Evolutionary conservation across 2,329 filamentous ascomycete genomes (phyloP), one percentile per base, ranked within the genome.

Genomic region (Coleophoma cylindrospora): DNA sequence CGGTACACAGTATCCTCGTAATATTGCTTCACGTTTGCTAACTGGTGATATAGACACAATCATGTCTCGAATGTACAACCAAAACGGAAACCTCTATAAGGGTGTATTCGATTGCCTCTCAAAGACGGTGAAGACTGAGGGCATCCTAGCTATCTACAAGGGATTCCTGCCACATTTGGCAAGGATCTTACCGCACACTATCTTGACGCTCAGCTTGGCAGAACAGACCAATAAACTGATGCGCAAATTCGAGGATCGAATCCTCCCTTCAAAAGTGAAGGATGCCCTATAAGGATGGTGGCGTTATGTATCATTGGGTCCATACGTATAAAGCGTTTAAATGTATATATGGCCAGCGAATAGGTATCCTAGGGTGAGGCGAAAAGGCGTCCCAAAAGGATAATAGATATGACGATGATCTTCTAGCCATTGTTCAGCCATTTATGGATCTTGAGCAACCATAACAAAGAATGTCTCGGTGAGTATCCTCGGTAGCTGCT

Each of bases 31-130:
- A 34, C 50, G 5, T 50, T 49, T 41, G 33, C 50, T 57, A 44
- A 61, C 49, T 45, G 27, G 19, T 17, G 21, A 40, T 22, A 32
- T 54, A 80, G 94, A 99, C 68, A 99, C 94, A 5, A 89, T 99
- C 71, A 99, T 99, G 94, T 94, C 90, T 54, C 87, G 94, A 55
- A 86, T 99, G 76, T 99, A 99, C 77, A 99, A 99, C 74, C 94
- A 99, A 69, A 95, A 91, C 54, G 94, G 94, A 47, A 95, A 96
- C 66, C 79, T 99, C n/a, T 99, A 99, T 76, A 85, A 80, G 59
- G 88, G 91, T 51, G 89, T 95, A 4, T 88, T 95, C 56, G 94
- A 99, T 71, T 99, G 94, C 67, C 71, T 97, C 53, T 82, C 80
- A 66, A 91, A 96, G 73, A 99, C 94, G 0, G 78, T 99, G 54